Percentiles rank a stretch among this genome's conserved stretches.
phyloP scores from a whole-genome alignment of 257 asterid genomes.

The Cruciata laevipes region DNA sequence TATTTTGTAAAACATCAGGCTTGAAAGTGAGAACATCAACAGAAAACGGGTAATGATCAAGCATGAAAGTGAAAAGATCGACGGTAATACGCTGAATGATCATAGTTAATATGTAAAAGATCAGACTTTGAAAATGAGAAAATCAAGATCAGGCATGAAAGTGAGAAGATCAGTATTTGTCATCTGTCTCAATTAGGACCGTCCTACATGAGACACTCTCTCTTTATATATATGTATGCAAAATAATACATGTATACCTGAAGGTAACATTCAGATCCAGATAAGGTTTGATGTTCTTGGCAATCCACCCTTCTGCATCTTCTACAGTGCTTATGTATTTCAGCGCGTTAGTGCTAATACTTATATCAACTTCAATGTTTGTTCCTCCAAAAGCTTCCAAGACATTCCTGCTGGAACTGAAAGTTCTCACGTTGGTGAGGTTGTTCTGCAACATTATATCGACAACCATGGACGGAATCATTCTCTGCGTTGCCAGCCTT shows the following conservation, averaged over 20 bases:
- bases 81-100: no score
- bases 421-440: slow-evolving; percentile 7
- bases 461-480: slow-evolving; percentile 21
- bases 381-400: slow-evolving; percentile 8
- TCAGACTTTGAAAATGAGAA: no score
- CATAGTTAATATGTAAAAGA: no score
- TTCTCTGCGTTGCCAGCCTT: slow-evolving; percentile 12
- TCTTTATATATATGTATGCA: no score
- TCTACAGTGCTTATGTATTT: rapidly evolving
- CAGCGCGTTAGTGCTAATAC: neutral
- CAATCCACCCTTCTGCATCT: neutral
- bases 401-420: slow-evolving; percentile 6
- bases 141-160: no score
- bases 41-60: no score
- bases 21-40: no score
- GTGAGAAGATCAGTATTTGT: no score
- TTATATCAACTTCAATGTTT: neutral
- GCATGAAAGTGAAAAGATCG: no score
- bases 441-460: slow-evolving; percentile 12
- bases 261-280: neutral
- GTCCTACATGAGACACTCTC: no score
- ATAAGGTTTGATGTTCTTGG: neutral
- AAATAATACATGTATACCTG: neutral
- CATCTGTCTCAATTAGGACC: no score
- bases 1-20: no score